These are phyloP conservation scores for Daldinia bambusicola DNA, from an alignment of 495 filamentous ascomycete genomes.

Conservation along the genomic window DNA sequence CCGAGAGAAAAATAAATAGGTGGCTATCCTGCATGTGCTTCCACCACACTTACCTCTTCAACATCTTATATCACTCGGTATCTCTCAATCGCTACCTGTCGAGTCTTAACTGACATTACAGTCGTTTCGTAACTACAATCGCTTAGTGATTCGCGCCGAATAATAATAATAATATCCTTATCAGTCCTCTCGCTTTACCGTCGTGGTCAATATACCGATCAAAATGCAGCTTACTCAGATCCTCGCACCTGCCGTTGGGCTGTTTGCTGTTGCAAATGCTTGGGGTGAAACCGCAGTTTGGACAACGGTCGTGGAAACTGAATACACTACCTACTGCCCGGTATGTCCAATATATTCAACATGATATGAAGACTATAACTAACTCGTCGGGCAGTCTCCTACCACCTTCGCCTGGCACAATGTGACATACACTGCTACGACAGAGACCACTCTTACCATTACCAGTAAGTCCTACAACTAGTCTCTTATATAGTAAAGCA, in stretches of 20 bases:
- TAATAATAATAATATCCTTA: constrained; percentile 34
- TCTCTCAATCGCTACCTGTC: constrained; percentile 46
- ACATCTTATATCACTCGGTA: constrained; percentile 40
- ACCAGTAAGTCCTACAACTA: constrained; percentile 45
- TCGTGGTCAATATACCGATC: constrained; percentile 33
- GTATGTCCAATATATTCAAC: constrained; percentile 32
- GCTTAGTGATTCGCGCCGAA: constrained; percentile 33
- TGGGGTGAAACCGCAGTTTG: constrained; percentile 40
- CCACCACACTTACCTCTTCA: constrained; percentile 21
- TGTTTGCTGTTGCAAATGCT: constrained; percentile 49
- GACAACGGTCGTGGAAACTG: constrained; percentile 49
- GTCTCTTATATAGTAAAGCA: background rate
- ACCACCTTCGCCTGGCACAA: constrained; percentile 46
- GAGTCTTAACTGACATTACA: constrained; percentile 43
- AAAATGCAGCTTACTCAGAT: constrained; percentile 54
- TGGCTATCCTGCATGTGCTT: constrained; percentile 36
- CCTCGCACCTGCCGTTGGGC: constrained; percentile 50
- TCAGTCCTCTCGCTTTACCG: constrained; percentile 34
- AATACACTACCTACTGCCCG: constrained; percentile 54
- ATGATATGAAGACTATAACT: constrained; percentile 17
- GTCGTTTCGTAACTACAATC: constrained; percentile 42
- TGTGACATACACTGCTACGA: constrained; percentile 49
- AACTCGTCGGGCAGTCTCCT: constrained; percentile 33
- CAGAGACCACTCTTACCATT: constrained; percentile 52
- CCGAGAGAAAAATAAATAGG: constrained; percentile 42